Evolutionary conservation across 306 rosid genomes (phyloP).

Genomic region (Acacia crassicarpa): DNA sequence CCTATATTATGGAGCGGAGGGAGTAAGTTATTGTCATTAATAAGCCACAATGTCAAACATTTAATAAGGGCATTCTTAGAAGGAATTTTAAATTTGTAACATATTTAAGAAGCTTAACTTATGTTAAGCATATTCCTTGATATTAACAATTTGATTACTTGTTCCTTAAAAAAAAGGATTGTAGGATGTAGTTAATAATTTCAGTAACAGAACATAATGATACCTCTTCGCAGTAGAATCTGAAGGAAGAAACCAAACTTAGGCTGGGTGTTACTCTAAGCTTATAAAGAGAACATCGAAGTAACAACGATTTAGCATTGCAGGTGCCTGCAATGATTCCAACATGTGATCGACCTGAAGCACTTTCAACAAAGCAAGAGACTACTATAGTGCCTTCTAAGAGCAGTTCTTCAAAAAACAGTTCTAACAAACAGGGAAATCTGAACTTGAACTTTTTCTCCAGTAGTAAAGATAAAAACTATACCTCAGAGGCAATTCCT

Average conservation of each 20-base stretch:
- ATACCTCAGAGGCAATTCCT: slow-evolving; percentile 43
- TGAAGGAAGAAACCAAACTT: slow-evolving; percentile 2
- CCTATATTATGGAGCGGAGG: no score
- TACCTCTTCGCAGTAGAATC: neutral
- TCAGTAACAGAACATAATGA: neutral
- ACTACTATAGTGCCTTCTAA: slow-evolving; percentile 33
- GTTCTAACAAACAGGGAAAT: slow-evolving; percentile 60
- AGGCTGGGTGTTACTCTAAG: neutral
- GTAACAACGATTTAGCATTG: slow-evolving; percentile 33
- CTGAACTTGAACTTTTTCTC: slow-evolving; percentile 48
- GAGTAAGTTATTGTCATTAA: no score
- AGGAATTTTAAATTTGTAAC: no score
- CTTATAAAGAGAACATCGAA: neutral
- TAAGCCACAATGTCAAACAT: no score
- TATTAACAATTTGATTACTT: no score
- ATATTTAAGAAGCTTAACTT: neutral
- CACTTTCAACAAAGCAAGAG: slow-evolving; percentile 55
- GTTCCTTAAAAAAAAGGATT: neutral
- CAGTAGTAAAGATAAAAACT: slow-evolving; percentile 44
- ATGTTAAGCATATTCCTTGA: neutral
- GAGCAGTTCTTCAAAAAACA: slow-evolving; percentile 44
- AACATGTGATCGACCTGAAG: slow-evolving; percentile 42
- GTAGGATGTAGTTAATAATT: neutral
- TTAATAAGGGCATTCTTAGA: no score
- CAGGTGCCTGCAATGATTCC: slow-evolving; percentile 52